Evolutionary conservation across 495 filamentous ascomycete genomes (phyloP).

Genomic region (Podospora appendiculata): DNA sequence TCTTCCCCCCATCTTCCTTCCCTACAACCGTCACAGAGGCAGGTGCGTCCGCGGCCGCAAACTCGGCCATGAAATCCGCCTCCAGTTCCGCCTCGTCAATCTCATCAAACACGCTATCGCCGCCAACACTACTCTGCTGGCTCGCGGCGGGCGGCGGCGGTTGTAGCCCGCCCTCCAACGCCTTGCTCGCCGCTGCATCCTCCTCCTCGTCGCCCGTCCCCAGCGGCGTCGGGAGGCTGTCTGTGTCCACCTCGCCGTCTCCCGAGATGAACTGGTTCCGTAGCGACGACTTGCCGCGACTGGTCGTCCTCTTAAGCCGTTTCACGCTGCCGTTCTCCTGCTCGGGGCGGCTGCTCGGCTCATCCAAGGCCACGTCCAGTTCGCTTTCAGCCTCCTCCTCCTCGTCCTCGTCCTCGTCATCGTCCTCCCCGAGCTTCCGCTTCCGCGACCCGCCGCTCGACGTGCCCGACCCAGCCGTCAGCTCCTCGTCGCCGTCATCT

Average conservation of each 20-base stretch:
- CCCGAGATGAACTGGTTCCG: slow-evolving; percentile 17
- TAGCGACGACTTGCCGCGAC: slow-evolving; percentile 12
- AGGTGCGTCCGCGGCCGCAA: slow-evolving; percentile 36
- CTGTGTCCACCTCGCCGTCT: neutral
- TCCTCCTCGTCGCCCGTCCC: slow-evolving; percentile 46
- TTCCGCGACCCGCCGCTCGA: no score
- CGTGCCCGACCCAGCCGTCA: neutral
- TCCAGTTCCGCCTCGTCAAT: slow-evolving; percentile 58
- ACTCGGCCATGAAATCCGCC: slow-evolving; percentile 58
- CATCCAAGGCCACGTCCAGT: slow-evolving; percentile 13
- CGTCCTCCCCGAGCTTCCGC: no score
- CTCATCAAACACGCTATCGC: slow-evolving; percentile 26
- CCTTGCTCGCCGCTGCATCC: neutral
- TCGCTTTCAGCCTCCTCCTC: slow-evolving; percentile 19
- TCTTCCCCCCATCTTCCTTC: neutral
- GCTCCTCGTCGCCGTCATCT: slow-evolving; percentile 23
- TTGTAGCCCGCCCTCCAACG: neutral
- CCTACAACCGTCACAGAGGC: neutral
- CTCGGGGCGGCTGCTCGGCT: neutral
- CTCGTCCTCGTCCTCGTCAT: slow-evolving; percentile 20
- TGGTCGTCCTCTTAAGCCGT: slow-evolving; percentile 14
- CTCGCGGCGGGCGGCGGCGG: neutral
- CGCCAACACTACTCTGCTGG: slow-evolving; percentile 2
- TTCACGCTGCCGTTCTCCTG: slow-evolving; percentile 6
- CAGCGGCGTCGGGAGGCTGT: slow-evolving; percentile 43